Evolutionary conservation across 169 alveolate species (phyloP).

Genomic region (Plasmodium reichenowi): DNA sequence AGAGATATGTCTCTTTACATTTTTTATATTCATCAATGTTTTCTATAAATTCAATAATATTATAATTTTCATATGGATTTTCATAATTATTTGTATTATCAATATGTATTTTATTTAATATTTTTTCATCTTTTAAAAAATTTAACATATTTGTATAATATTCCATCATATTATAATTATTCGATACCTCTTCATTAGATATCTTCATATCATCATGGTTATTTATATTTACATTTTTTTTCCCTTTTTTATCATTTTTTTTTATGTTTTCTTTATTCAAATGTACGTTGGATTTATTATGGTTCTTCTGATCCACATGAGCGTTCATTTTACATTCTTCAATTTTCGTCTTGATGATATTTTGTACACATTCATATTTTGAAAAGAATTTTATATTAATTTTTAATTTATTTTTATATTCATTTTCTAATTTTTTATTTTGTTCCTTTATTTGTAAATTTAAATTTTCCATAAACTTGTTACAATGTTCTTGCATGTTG

Average conservation of each 20-base stretch:
- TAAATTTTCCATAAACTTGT: slow-evolving; percentile 52
- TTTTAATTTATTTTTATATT: slow-evolving; percentile 76
- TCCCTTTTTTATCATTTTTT: not conserved
- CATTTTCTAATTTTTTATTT: slow-evolving; percentile 42
- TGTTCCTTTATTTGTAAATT: slow-evolving; percentile 72
- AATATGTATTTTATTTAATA: slow-evolving; percentile 13
- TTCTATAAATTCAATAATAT: slow-evolving; percentile 20
- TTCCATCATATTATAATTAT: not conserved
- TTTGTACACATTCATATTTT: slow-evolving; percentile 35
- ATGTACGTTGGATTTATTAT: no score
- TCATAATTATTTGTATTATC: slow-evolving; percentile 41
- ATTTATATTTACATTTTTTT: no score
- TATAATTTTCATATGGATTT: not conserved
- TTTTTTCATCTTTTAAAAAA: slow-evolving; percentile 13
- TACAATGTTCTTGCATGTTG: slow-evolving; percentile 54
- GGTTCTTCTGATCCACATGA: no score
- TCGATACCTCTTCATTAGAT: no score
- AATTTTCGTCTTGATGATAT: slow-evolving; percentile 3
- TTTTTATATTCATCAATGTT: slow-evolving; percentile 25
- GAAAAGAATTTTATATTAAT: slow-evolving; percentile 43
- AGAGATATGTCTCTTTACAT: slow-evolving; percentile 33
- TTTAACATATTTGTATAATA: slow-evolving; percentile 28
- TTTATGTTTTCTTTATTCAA: not conserved
- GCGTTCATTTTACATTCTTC: no score
- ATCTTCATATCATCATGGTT: no score